These are phyloP conservation scores for Quercus robur DNA, from an alignment of 306 rosid genomes.

Conservation along the genomic window DNA sequence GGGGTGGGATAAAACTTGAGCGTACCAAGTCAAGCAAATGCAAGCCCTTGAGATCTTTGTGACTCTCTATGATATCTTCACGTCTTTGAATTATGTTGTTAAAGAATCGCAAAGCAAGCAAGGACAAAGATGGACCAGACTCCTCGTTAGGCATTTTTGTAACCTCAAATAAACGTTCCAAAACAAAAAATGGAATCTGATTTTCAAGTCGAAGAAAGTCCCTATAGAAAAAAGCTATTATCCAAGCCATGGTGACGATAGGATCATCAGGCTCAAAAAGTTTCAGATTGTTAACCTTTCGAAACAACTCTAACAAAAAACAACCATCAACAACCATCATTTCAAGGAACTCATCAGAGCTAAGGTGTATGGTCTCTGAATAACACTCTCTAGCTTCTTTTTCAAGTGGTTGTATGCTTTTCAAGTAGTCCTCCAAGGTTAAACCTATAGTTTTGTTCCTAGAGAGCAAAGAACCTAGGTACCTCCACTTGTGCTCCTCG, in stretches of 20 bases:
- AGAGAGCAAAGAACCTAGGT: conserved; percentile 20
- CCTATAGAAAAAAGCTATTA: conserved; percentile 13
- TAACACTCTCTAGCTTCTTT: conserved; percentile 29
- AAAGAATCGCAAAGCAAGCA: conserved; percentile 32
- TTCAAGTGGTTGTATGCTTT: conserved; percentile 19
- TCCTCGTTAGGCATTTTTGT: background rate
- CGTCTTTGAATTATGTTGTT: conserved; percentile 25
- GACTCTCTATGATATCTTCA: conserved; percentile 4
- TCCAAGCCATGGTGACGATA: conserved; percentile 27
- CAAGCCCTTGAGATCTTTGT: conserved; percentile 4
- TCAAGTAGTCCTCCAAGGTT: conserved; percentile 8
- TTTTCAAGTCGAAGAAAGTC: conserved; percentile 43
- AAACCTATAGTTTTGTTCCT: conserved; percentile 4
- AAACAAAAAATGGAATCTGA: conserved; percentile 39
- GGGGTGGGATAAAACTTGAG: conserved; percentile 25
- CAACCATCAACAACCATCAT: conserved; percentile 45
- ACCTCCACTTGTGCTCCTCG: conserved; percentile 44
- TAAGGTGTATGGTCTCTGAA: conserved; percentile 22
- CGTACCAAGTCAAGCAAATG: conserved; percentile 35
- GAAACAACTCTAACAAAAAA: conserved; percentile 32
- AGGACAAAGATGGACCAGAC: conserved; percentile 5
- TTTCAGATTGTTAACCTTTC: background rate
- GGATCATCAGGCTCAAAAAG: conserved; percentile 27
- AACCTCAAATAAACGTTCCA: conserved; percentile 18
- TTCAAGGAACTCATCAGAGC: conserved; percentile 13